phyloP scores from a whole-genome alignment of 179 eudicot species.

The Sideroxylon spinosum region DNA sequence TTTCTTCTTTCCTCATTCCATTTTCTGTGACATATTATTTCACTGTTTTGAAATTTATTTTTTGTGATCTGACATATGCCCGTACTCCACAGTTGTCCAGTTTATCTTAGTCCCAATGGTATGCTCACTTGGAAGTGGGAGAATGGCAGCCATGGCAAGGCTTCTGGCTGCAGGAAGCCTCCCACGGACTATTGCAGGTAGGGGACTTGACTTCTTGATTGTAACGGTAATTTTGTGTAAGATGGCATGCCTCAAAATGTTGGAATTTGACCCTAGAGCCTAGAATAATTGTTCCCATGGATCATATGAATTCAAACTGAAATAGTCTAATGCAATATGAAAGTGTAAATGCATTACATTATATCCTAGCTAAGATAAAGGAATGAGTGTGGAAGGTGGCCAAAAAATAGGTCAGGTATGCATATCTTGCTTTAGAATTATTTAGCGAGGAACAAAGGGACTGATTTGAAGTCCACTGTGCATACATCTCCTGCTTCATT shows the following conservation, averaged over 20 bases:
- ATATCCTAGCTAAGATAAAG: neutral
- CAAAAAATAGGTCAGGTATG: neutral
- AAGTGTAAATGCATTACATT: neutral
- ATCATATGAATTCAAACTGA: neutral
- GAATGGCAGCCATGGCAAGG: constrained; percentile 67
- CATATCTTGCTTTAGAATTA: constrained; percentile 1
- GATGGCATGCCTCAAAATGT: constrained; percentile 9
- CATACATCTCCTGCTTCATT: neutral
- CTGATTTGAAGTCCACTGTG: neutral
- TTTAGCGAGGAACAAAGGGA: neutral
- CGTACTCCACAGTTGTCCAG: constrained; percentile 17
- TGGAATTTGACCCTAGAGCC: neutral
- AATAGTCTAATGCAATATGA: constrained; percentile 7
- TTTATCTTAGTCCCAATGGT: constrained; percentile 37
- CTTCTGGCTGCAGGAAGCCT: constrained; percentile 43
- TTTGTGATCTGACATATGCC: constrained; percentile 14
- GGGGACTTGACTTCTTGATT: neutral
- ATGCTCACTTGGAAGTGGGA: constrained; percentile 46
- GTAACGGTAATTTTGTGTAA: neutral
- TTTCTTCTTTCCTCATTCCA: neutral
- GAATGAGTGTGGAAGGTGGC: no score
- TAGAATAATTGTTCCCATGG: neutral
- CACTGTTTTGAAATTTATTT: neutral
- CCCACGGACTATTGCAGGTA: constrained; percentile 47
- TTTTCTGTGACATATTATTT: neutral